Conservation (phyloP, 108 stramenopile species). For the Seminavis robusta region DNA sequence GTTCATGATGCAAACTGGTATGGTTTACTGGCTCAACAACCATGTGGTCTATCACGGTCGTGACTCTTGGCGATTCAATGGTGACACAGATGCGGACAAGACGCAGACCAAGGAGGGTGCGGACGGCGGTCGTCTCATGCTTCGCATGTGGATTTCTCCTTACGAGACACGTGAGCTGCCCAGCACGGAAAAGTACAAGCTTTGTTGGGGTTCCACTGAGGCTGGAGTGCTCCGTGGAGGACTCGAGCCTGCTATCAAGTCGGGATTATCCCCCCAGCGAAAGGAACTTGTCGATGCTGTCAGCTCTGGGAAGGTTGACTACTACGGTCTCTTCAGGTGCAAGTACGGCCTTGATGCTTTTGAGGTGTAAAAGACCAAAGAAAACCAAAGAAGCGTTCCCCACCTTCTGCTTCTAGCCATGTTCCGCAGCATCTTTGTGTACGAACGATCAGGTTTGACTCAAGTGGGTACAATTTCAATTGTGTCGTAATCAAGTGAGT, state of each 20-base stretch:
- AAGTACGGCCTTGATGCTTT: not conserved
- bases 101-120: not conserved
- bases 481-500: too few relatives aligned
- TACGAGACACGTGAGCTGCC: not conserved
- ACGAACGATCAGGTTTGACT: too few relatives aligned
- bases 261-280: conserved; percentile 1
- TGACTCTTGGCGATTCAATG: conserved; percentile 4
- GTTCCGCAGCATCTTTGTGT: too few relatives aligned
- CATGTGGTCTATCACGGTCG: conserved; percentile 4
- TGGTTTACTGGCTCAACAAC: conserved; percentile 6
- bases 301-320: conserved; percentile 5
- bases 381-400: too few relatives aligned
- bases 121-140: conserved; percentile 4
- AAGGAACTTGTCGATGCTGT: not conserved
- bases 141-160: conserved; percentile 3
- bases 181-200: not conserved
- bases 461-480: too few relatives aligned
- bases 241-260: conserved; percentile 3
- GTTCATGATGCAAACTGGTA: conserved; percentile 3
- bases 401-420: too few relatives aligned
- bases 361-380: not conserved
- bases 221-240: conserved; percentile 1
- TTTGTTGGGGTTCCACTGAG: not conserved
- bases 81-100: not conserved
- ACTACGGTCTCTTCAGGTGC: conserved; percentile 1